Percentiles rank a stretch among this genome's conserved stretches.
phyloP scores from a whole-genome alignment of 768 basidiomycete species.

The Chalciporus pseudorubinellus region DNA sequence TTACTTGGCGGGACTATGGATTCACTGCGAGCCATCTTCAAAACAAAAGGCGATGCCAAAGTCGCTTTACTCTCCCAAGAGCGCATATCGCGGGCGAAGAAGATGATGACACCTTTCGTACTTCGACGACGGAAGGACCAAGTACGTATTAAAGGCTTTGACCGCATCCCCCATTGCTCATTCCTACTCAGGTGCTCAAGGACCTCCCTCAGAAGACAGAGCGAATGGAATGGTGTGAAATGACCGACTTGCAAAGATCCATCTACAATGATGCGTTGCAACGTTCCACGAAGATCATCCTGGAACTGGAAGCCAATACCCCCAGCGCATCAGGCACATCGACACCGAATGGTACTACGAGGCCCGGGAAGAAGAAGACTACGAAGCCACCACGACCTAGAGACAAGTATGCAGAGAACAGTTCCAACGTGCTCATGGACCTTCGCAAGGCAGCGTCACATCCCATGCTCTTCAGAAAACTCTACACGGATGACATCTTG shows the following conservation, averaged over 20 bases:
- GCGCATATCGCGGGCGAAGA: constrained; percentile 92
- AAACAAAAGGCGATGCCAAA: constrained; percentile 90
- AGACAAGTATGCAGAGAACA: constrained; percentile 78
- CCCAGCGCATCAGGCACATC: constrained; percentile 32
- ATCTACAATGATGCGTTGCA: constrained; percentile 86
- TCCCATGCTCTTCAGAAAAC: constrained; percentile 91
- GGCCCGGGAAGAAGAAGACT: constrained; percentile 31
- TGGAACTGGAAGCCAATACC: constrained; percentile 40
- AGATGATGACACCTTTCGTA: constrained; percentile 99
- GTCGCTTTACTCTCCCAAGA: constrained; percentile 87
- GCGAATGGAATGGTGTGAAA: constrained; percentile 91
- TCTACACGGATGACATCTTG: constrained; percentile 76
- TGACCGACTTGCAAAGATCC: constrained; percentile 77
- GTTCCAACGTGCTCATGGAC: constrained; percentile 95
- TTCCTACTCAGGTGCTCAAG: constrained; percentile 65
- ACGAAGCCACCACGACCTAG: constrained; percentile 44
- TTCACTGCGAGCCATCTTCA: constrained; percentile 91
- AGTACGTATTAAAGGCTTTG: constrained; percentile 37
- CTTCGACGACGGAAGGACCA: constrained; percentile 96
- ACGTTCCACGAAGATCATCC: constrained; percentile 77
- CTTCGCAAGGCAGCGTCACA: constrained; percentile 94
- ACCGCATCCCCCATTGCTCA: constrained; percentile 2
- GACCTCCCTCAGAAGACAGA: constrained; percentile 93
- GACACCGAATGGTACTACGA: constrained; percentile 26
- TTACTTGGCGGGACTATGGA: constrained; percentile 78